Base-by-base conservation (phyloP, 2,329 filamentous ascomycete genomes). In the Monilinia fructicola region DNA sequence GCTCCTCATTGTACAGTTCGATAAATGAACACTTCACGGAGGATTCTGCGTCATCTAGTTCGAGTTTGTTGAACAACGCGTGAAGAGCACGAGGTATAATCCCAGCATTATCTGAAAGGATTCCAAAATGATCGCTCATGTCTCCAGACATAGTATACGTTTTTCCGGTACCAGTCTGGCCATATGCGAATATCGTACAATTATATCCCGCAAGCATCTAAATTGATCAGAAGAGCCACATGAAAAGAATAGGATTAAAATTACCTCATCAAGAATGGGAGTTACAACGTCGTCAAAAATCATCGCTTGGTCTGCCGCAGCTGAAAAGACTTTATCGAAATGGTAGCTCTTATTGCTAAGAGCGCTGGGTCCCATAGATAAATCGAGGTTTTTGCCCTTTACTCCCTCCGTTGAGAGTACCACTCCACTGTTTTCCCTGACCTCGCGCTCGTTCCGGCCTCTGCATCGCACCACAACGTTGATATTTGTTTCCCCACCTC, bases 141-240 rank as follows among this genome's bases (percentile, higher is more conserved):
- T 99, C 94, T 65, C 95, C 95, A 0, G 94, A 97, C 95, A 99
- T 99, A 31, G 95, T 99, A 78, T 99, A 99, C 18, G 95, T 99
- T 78, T 99, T 99, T 73, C 95, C 95, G 0, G 95, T 99, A 54
- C 95, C 95, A 0, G 95, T 99, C 78, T 99, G 95, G 35, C 95
- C 95, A 77, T 99, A 99, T 44, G 95, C 95, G 74, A 99, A 99
- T 68, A 99, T 97, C 6, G 95, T 99, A 80, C 95, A 99, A 78
- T 99, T 99, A 80, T 92, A 98, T 63, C 95, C 95, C 31, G 88
- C 85, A 53, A 99, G 85, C 84, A 98, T 97, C 92, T 96, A 72
- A 31, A 31, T 55, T 53, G 35, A 65, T 73, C 12, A 71, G 69
- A 23, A 52, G 61, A 28, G 28, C 21, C 26, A 46, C 40, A 59